Base-by-base conservation (phyloP, 2,329 filamentous ascomycete genomes). In the Fonsecaea pedrosoi region DNA sequence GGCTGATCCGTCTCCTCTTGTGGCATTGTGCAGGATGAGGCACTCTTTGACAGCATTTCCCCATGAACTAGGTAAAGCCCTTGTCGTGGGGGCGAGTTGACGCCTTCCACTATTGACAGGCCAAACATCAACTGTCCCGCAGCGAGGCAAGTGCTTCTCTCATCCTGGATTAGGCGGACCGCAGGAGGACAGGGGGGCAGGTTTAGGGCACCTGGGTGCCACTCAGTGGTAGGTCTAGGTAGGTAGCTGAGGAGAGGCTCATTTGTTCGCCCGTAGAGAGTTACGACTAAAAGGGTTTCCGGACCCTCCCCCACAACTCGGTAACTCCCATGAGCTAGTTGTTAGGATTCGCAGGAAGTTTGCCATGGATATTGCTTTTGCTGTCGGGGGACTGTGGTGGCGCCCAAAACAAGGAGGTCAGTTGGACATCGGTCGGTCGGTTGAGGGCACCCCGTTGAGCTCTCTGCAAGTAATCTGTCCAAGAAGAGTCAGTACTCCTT, bases 281-380 rank as follows among this genome's bases (percentile, higher is more conserved):
- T 13, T 13, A 42, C 40, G 15, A 42, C 40, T 42, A n/a, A n/a
- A 12, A 25, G 18, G 18, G 45, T 25, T 25, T 10, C 45, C 45
- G 45, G 45, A 50, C 57, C 57, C 57, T 60, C 57, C 57, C 57
- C 57, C 57, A 60, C 57, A 60, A 45, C 57, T 60, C 57, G 57
- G 57, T 25, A 60, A 8, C 40, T 60, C 57, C 57, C 57, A 34
- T 40, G 45, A 60, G 57, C 45, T 60, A 50, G 45, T 50, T 30
- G 13, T 21, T 21, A 9, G 45, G 8, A 25, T 12, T 1, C 13
- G 8, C 3, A 50, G 8, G 45, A 7, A 48, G 15, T 38, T 38
- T 38, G 15, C 4, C 42, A 7, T 18, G 42, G n/a, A 21, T 48
- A 18, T 18, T 48, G 42, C 7, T 50, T 50, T 50, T 21, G 18